Evolutionary conservation across 2,329 filamentous ascomycete genomes (phyloP).

Genomic region (Aspergillus fumigatiaffinis): DNA sequence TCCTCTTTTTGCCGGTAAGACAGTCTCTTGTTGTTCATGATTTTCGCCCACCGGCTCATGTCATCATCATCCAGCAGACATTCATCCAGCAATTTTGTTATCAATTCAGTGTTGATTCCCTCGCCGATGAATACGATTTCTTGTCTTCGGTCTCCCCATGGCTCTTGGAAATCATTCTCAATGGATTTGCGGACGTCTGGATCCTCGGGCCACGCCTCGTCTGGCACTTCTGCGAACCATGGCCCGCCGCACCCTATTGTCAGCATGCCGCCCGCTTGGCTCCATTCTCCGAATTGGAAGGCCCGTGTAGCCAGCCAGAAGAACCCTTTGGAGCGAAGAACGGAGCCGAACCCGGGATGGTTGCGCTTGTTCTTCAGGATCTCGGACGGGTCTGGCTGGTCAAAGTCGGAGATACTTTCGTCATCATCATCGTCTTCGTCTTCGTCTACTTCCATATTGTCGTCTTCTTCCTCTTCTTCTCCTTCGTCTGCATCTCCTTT

Average conservation of each 20-base stretch:
- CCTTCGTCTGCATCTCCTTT: conserved; percentile 24
- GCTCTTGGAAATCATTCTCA: conserved; percentile 46
- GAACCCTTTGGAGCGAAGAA: conserved; percentile 44
- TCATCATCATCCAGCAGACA: conserved; percentile 62
- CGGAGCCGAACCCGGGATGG: conserved; percentile 34
- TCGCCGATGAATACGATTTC: conserved; percentile 73
- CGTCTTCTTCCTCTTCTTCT: conserved; percentile 21
- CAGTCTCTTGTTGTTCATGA: conserved; percentile 46
- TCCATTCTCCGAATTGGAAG: conserved; percentile 43
- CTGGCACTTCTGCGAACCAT: conserved; percentile 58
- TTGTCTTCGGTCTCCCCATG: conserved; percentile 67
- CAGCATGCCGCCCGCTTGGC: conserved; percentile 44
- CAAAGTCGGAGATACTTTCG: conserved; percentile 27
- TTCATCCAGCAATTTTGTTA: conserved; percentile 54
- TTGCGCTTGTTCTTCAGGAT: conserved; percentile 39
- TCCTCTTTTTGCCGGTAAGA: conserved; percentile 42
- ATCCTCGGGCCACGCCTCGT: conserved; percentile 50
- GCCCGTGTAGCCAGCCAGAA: conserved; percentile 44
- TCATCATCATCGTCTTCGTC: conserved; percentile 17
- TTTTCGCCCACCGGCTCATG: conserved; percentile 50
- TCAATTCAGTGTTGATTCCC: conserved; percentile 50
- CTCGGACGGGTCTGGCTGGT: conserved; percentile 27
- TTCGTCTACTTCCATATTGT: conserved; percentile 23
- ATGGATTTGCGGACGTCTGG: conserved; percentile 47
- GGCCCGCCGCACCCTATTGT: conserved; percentile 40